Conservation (phyloP, 768 basidiomycete species). For the Pluteus cervinus region DNA sequence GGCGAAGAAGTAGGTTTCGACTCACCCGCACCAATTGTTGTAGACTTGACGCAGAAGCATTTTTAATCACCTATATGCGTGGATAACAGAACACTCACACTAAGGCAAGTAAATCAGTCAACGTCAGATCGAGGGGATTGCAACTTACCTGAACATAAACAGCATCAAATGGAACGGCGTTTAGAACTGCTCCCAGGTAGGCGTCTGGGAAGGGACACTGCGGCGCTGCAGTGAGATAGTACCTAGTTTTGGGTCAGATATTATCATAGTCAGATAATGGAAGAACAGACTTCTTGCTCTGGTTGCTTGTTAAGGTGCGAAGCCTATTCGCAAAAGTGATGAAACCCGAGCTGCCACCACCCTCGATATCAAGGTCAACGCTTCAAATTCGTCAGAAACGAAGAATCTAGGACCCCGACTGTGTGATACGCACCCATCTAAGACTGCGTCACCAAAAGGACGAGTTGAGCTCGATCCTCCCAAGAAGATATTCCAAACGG, state of each 20-base stretch:
- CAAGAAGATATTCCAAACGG: constrained; percentile 65
- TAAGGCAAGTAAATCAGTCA: constrained; percentile 5
- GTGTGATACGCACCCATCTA: constrained; percentile 46
- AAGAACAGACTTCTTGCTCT: constrained; percentile 39
- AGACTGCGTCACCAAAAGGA: constrained; percentile 58
- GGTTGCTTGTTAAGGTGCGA: constrained; percentile 34
- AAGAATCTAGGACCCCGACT: background rate
- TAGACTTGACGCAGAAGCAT: constrained; percentile 26
- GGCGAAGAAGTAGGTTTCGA: background rate
- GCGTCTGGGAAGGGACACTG: constrained; percentile 62
- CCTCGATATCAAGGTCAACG: constrained; percentile 62
- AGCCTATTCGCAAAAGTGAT: constrained; percentile 42
- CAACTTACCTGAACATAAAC: constrained; percentile 60
- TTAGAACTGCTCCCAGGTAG: constrained; percentile 43
- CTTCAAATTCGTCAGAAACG: constrained; percentile 15
- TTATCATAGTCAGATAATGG: background rate
- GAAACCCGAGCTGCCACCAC: constrained; percentile 41
- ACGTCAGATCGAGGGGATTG: constrained; percentile 6
- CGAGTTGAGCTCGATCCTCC: constrained; percentile 51
- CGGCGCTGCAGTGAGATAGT: constrained; percentile 49
- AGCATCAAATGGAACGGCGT: constrained; percentile 57
- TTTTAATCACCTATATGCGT: background rate
- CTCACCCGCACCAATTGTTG: constrained; percentile 41
- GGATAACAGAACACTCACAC: constrained; percentile 10
- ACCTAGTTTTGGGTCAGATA: constrained; percentile 24